Base-by-base conservation (phyloP, 2,329 filamentous ascomycete genomes). In the Colletotrichum truncatum region DNA sequence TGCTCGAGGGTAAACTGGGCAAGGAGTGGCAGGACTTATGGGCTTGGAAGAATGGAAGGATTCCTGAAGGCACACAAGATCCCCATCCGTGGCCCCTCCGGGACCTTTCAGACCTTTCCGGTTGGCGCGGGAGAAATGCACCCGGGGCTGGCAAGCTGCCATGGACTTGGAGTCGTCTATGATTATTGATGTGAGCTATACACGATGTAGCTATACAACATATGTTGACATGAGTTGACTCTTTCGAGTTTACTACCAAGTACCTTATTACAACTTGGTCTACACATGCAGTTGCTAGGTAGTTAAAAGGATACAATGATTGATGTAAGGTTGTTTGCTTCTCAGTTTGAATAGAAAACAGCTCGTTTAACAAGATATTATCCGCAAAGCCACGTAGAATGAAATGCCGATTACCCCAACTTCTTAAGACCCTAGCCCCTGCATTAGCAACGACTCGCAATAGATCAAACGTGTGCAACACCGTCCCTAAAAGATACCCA, bases 1-100 rank as follows among this genome's bases (percentile, higher is more conserved):
- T 79, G 10, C 68, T 84, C 9, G 78, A 83, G 68, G 80, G 79
- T 2, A 77, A 68, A 1, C 73, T 85, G 14, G 69, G 77, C 75
- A n/a, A 74, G 1, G 81, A 80, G 36, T 71, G 82, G 48, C 68
- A 62, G 9, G 67, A 77, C 12, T 64, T 82, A 41, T 85, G 83
- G 83, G 48, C 38, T 5, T 70, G 69, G 67, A 72, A 72, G 53
- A 55, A 57, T 30, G 69, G 70, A 11, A 56, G 57, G 18, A 48
- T 67, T 21, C 69, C 70, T 7, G 62, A 63, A 10, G 64, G 59
- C 18, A 56, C 58, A 39, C 64, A 69, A 18, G 66, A 72, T 38
- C 70, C 69, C 9, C 69, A 72, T 39, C 69, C 70, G 0, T 68
- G 46, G 30, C 66, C 66, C 4, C 26, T 51, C n/a, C 67, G 69